Base-by-base conservation (phyloP, 2,329 filamentous ascomycete genomes). In the Madurella fahalii region DNA sequence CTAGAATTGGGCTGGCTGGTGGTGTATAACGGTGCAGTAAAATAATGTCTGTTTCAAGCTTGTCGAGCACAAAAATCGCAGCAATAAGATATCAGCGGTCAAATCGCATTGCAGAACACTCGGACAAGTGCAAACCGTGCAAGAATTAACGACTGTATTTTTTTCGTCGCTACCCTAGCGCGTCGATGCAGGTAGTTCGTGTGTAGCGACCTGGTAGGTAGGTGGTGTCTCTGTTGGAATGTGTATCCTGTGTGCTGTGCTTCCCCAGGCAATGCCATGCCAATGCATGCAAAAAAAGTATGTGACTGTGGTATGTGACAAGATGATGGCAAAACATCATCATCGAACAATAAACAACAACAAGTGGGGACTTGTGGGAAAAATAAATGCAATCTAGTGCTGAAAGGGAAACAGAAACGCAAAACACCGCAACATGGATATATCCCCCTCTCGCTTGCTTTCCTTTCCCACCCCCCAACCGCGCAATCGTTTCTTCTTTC, bases 201-300 rank as follows among this genome's bases (percentile, higher is more conserved):
- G n/a, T n/a, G n/a, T n/a, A n/a, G 11, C 31, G 13, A 39, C 31
- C 34, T 11, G 20, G 37, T 40, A n/a, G 34, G n/a, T n/a, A n/a
- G n/a, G n/a, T n/a, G n/a, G n/a, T 9, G 8, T 37, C 9, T 47
- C 13, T 34, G 34, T 39, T 40, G 20, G 25, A 48, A 53, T 45
- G 50, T 44, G 46, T 37, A 15, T 15, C 11, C 34, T 49, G 41
- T 54, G 47, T 46, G 52, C 52, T 37, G 34, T 37, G 47, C 42
- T 41, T 41, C 41, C 25, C 47, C 34, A 16, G 20, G 52, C 52
- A 50, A 53, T 32, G 42, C 31, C 18, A 49, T 45, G 5, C 31
- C n/a, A 50, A 25, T 25, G 25, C 25, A 25, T 25, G 25, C 25
- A 25, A 25, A 25, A 25, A 25, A 7, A 4, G 7, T 25, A 7